These are phyloP conservation scores for Hanseniaspora hatyaiensis DNA, from an alignment of 805 yeast genomes.

Conservation along the genomic window DNA sequence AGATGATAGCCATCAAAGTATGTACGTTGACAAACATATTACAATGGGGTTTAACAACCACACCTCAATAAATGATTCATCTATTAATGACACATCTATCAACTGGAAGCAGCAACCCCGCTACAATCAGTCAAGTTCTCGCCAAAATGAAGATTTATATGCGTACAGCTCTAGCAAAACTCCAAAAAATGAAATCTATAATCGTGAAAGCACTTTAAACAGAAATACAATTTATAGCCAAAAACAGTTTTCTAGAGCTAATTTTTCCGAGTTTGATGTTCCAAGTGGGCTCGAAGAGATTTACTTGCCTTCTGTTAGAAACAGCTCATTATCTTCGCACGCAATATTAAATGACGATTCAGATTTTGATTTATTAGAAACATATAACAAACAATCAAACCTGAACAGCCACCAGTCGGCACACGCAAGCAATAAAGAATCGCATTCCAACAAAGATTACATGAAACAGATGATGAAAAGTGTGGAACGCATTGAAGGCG, in stretches of 20 bases:
- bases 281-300: not conserved
- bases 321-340: slow-evolving; percentile 11
- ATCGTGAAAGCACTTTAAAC: too few species aligned
- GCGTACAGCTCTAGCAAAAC: too few species aligned
- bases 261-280: not conserved
- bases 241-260: too few species aligned
- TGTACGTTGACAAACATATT: not conserved
- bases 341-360: not conserved
- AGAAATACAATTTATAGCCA: too few species aligned
- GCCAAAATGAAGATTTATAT: too few species aligned
- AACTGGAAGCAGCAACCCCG: not conserved
- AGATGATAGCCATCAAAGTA: not conserved
- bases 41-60: slow-evolving; percentile 3
- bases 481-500: slow-evolving; percentile 13
- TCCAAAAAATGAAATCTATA: too few species aligned
- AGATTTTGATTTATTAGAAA: not conserved
- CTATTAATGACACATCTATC: not conserved
- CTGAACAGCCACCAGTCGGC: not conserved
- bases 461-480: slow-evolving; percentile 9
- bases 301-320: slow-evolving; percentile 2
- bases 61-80: not conserved
- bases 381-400: not conserved
- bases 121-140: too few species aligned
- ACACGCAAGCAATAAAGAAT: not conserved
- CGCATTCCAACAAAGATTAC: not conserved